phyloP scores from a whole-genome alignment of 108 stramenopile genomes.

The Pseudonitzschia multiseries region DNA sequence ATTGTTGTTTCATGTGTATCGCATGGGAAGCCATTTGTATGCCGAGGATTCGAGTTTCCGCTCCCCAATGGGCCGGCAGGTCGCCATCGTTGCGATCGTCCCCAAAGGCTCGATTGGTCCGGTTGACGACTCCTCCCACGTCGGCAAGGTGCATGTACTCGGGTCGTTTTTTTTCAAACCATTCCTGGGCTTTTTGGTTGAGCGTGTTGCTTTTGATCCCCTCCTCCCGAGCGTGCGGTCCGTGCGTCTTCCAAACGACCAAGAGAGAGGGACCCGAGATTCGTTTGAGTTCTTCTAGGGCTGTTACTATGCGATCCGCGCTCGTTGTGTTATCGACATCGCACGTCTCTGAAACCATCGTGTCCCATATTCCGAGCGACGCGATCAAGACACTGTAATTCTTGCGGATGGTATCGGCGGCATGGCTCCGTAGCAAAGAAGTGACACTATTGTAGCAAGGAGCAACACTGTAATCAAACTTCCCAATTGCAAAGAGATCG shows the following conservation, averaged over 20 bases:
- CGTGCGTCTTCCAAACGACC: constrained; percentile 4
- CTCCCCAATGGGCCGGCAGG: background rate
- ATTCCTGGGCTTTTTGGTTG: background rate
- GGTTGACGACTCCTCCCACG: background rate
- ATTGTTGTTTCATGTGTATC: background rate
- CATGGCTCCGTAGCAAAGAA: background rate
- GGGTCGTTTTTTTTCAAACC: background rate
- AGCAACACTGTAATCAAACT: background rate
- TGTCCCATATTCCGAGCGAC: background rate
- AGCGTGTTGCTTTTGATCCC: background rate
- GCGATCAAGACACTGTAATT: background rate
- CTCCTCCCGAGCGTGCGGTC: background rate
- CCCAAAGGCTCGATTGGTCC: background rate
- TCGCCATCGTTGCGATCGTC: background rate
- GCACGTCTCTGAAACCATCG: background rate
- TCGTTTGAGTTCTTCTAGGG: background rate
- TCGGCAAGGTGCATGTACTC: background rate
- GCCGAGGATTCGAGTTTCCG: background rate
- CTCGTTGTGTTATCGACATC: too few species aligned
- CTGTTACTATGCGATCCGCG: background rate
- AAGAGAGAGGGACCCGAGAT: background rate
- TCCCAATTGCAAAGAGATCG: background rate
- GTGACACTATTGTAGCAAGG: background rate
- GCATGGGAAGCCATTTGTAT: background rate
- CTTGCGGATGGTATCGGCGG: background rate